Conservation (phyloP, 2,329 filamentous ascomycete genomes). For the Trichoderma arundinaceum region DNA sequence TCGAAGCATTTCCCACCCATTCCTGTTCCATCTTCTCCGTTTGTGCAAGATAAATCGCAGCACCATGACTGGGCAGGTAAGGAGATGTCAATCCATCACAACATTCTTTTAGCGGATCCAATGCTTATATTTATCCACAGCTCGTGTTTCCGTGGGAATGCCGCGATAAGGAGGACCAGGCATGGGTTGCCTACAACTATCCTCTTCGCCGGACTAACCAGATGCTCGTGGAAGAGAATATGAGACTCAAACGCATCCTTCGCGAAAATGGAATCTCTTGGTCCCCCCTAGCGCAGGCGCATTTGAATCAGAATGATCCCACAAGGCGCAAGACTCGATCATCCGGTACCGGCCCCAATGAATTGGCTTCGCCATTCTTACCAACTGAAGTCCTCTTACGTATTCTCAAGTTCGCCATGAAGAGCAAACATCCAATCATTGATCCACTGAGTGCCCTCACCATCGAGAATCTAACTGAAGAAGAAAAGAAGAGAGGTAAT, state of each 20-base stretch:
- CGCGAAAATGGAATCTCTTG: slow-evolving; percentile 59
- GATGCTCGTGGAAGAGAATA: slow-evolving; percentile 55
- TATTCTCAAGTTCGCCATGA: slow-evolving; percentile 59
- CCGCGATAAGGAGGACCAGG: slow-evolving; percentile 58
- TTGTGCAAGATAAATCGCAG: neutral
- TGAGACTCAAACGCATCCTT: slow-evolving; percentile 56
- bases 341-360: slow-evolving; percentile 38
- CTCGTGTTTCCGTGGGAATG: slow-evolving; percentile 55
- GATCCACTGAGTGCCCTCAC: slow-evolving; percentile 57
- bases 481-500: slow-evolving; percentile 52
- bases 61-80: slow-evolving; percentile 30
- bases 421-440: slow-evolving; percentile 56
- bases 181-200: slow-evolving; percentile 54
- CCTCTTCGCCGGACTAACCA: slow-evolving; percentile 56
- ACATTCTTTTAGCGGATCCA: neutral
- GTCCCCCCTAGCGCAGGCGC: slow-evolving; percentile 48
- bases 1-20: neutral
- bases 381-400: slow-evolving; percentile 60
- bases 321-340: slow-evolving; percentile 44
- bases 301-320: slow-evolving; percentile 43
- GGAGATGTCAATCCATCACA: neutral
- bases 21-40: neutral
- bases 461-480: slow-evolving; percentile 50
- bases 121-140: slow-evolving; percentile 34
- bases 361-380: slow-evolving; percentile 49